A percentile compares a stretch with the other conserved stretches of the same genome.
phyloP scores from a whole-genome alignment of 2,329 filamentous ascomycete species.

The Calonectria montana region DNA sequence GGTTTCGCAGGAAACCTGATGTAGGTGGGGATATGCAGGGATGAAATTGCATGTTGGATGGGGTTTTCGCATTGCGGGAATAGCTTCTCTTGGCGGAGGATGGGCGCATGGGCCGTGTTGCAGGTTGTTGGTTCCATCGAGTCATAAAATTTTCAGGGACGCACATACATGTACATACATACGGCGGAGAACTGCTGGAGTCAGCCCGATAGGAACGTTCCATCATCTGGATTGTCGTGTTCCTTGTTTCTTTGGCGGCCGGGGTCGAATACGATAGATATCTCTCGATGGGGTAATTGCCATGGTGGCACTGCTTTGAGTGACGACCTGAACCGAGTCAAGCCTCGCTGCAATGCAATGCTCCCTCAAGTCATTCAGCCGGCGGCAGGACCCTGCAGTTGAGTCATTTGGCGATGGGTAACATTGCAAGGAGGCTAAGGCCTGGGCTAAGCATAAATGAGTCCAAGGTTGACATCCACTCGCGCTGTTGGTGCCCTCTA shows the following conservation, averaged over 20 bases:
- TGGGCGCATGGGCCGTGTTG: not conserved
- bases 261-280: not conserved
- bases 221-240: not conserved
- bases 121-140: not conserved
- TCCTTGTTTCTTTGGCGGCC: not conserved
- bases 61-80: slow-evolving; percentile 14
- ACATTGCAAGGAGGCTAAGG: slow-evolving; percentile 5
- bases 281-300: not conserved
- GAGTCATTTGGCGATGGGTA: slow-evolving; percentile 6
- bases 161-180: too few relatives aligned
- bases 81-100: not conserved
- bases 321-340: not conserved
- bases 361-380: not conserved
- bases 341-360: not conserved
- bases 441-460: not conserved
- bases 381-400: not conserved
- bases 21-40: slow-evolving; percentile 6
- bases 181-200: too few relatives aligned
- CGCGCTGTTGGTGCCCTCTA: not conserved
- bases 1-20: not conserved
- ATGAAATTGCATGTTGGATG: not conserved
- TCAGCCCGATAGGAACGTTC: not conserved
- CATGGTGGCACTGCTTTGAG: not conserved
- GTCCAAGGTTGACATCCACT: not conserved
- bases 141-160: too few relatives aligned